Percentiles rank a stretch among this genome's conserved stretches.
These are phyloP conservation scores for Metschnikowia dekortorum DNA, from an alignment of 805 yeast species.

Conservation along the genomic window DNA sequence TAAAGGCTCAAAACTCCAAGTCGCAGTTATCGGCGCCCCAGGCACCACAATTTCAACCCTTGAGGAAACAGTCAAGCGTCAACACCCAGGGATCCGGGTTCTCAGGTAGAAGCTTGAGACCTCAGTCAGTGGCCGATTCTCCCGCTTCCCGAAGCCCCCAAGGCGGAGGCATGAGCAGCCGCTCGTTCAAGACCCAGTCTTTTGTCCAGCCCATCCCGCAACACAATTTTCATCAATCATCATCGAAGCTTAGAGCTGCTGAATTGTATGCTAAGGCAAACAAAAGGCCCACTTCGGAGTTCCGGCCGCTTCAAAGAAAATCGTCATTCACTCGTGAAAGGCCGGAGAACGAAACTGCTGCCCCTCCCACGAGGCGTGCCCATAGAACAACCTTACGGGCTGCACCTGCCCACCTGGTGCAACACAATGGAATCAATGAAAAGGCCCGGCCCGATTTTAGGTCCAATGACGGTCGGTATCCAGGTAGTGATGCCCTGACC, in stretches of 20 bases:
- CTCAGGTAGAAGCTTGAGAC: slow-evolving; percentile 30
- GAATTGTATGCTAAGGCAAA: slow-evolving; percentile 51
- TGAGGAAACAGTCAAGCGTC: slow-evolving; percentile 24
- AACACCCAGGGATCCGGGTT: slow-evolving; percentile 12
- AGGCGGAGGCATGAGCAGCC: slow-evolving; percentile 25
- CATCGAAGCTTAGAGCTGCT: slow-evolving; percentile 44
- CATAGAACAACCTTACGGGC: slow-evolving; percentile 9
- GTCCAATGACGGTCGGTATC: neutral
- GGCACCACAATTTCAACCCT: slow-evolving; percentile 14
- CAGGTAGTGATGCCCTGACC: neutral
- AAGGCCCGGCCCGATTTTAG: neutral
- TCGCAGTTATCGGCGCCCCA: neutral
- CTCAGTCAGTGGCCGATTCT: slow-evolving; percentile 24
- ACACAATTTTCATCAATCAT: slow-evolving; percentile 38
- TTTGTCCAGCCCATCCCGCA: slow-evolving; percentile 29
- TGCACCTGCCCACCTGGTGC: neutral
- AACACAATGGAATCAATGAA: neutral
- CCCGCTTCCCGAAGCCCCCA: neutral
- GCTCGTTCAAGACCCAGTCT: slow-evolving; percentile 25
- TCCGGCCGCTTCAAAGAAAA: slow-evolving; percentile 38
- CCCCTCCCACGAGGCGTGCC: neutral
- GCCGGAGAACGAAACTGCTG: slow-evolving; percentile 1
- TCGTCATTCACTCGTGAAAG: slow-evolving; percentile 56
- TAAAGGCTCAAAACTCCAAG: slow-evolving; percentile 6
- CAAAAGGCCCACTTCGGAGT: slow-evolving; percentile 35